Percentiles rank a stretch among this genome's conserved stretches.
phyloP scores from a whole-genome alignment of 768 basidiomycete genomes.

The Rhodosporidiobolus sp. region DNA sequence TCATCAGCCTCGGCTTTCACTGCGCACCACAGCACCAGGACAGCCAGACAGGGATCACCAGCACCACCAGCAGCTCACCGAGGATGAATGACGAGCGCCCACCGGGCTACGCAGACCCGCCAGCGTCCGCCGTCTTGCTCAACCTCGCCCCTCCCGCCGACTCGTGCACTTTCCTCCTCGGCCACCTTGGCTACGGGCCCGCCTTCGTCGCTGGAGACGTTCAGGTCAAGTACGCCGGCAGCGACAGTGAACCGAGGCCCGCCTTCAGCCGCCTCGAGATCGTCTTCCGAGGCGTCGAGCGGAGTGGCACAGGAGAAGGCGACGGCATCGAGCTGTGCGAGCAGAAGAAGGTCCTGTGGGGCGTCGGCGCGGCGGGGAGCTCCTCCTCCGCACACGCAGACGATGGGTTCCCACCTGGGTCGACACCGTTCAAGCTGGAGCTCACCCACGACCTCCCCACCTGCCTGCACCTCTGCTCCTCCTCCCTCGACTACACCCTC shows the following conservation, averaged over 20 bases:
- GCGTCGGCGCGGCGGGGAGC: slow-evolving; percentile 18
- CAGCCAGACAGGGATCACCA: too few relatives aligned
- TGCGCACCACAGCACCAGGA: background rate
- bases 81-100: slow-evolving; percentile 21
- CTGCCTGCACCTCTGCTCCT: slow-evolving; percentile 71
- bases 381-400: background rate
- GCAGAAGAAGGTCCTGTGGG: slow-evolving; percentile 29
- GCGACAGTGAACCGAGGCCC: background rate
- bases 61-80: too few relatives aligned
- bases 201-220: slow-evolving; percentile 84
- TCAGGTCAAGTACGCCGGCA: slow-evolving; percentile 65
- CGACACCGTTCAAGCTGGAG: slow-evolving; percentile 76
- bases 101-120: slow-evolving; percentile 9
- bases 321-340: slow-evolving; percentile 25
- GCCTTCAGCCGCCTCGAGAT: slow-evolving; percentile 22
- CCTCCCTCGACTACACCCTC: slow-evolving; percentile 67
- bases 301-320: background rate
- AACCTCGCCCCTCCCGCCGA: slow-evolving; percentile 64
- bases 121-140: slow-evolving; percentile 15
- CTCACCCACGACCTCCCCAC: slow-evolving; percentile 76
- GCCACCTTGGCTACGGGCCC: slow-evolving; percentile 63
- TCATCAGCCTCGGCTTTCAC: background rate
- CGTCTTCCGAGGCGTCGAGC: slow-evolving; percentile 35
- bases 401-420: slow-evolving; percentile 55
- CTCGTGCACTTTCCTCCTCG: slow-evolving; percentile 76